A percentile compares a stretch with the other conserved stretches of the same genome.
These are phyloP conservation scores for Gynostemma pentaphyllum DNA, from an alignment of 306 rosid genomes.

Conservation along the genomic window DNA sequence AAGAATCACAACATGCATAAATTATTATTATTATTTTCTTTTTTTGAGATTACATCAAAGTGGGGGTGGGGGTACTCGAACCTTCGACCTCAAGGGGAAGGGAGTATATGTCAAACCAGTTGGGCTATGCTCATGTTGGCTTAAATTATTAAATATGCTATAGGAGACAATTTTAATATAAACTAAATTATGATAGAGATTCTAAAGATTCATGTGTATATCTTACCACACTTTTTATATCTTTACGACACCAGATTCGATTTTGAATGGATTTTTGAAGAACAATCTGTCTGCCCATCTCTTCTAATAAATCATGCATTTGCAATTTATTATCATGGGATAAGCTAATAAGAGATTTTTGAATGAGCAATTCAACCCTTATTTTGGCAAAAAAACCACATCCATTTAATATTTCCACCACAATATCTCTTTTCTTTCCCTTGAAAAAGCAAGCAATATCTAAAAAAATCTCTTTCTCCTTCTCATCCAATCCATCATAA, in stretches of 20 bases:
- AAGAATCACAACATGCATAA: background rate
- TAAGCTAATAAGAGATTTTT: conserved; percentile 24
- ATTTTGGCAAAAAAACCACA: conserved; percentile 15
- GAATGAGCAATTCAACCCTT: conserved; percentile 22
- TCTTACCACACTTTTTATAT: conserved; percentile 18
- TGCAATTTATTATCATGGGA: background rate
- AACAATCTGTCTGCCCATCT: conserved; percentile 23
- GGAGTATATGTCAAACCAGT: too few relatives aligned
- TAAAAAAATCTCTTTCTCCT: conserved; percentile 18
- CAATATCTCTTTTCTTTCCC: conserved; percentile 17
- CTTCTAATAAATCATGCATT: conserved; percentile 28
- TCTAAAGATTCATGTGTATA: too few relatives aligned
- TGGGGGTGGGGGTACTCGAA: too few relatives aligned
- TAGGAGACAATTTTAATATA: too few relatives aligned
- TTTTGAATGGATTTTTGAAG: background rate
- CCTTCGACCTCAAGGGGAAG: too few relatives aligned
- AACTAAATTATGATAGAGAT: too few relatives aligned
- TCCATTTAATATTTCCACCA: conserved; percentile 11
- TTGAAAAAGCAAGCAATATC: conserved; percentile 28
- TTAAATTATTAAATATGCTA: background rate
- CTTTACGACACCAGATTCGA: conserved; percentile 20
- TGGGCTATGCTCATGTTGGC: too few relatives aligned
- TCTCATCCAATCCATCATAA: conserved; percentile 14
- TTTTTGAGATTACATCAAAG: too few relatives aligned
- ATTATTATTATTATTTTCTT: too few relatives aligned